These are phyloP conservation scores for Aspergillus luchuensis DNA, from an alignment of 2,329 filamentous ascomycete species.

Conservation along the genomic window DNA sequence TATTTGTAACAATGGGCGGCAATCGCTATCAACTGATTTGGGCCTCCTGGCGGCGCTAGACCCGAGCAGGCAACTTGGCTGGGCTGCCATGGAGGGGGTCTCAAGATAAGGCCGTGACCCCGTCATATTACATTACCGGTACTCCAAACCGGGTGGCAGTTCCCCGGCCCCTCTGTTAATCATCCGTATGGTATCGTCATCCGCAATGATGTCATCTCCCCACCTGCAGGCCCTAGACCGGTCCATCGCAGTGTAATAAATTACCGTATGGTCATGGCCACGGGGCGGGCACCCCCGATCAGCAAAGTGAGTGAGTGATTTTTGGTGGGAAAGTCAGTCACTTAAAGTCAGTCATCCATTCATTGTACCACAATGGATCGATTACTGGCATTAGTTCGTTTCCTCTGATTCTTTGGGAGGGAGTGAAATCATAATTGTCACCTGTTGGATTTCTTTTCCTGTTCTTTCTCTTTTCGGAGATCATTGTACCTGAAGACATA, in stretches of 20 bases:
- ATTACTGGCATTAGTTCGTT: too few species aligned
- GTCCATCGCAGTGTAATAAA: conserved; percentile 25
- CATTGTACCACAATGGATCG: not conserved
- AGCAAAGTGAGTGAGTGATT: conserved; percentile 17
- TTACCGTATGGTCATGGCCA: conserved; percentile 18
- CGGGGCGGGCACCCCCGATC: conserved; percentile 14
- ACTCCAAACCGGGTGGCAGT: conserved; percentile 7
- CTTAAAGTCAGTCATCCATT: not conserved
- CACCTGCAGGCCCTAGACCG: conserved; percentile 32
- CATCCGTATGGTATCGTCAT: conserved; percentile 16
- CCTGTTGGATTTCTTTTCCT: conserved; percentile 2
- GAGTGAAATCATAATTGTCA: not conserved
- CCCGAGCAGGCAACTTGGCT: not conserved
- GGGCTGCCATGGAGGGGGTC: not conserved
- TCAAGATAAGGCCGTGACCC: conserved; percentile 1
- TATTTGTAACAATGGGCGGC: conserved; percentile 1
- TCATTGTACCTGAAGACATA: not conserved
- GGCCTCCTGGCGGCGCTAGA: not conserved
- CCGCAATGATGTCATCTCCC: conserved; percentile 29
- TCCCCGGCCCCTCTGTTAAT: conserved; percentile 8
- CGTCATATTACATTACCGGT: conserved; percentile 4
- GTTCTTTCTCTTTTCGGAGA: not conserved
- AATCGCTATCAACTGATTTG: not conserved
- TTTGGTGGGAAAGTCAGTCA: conserved; percentile 3
- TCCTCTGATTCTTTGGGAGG: too few species aligned